Base-by-base conservation (phyloP, 176 grass and related monocot species). In the Oryza coarctata region DNA sequence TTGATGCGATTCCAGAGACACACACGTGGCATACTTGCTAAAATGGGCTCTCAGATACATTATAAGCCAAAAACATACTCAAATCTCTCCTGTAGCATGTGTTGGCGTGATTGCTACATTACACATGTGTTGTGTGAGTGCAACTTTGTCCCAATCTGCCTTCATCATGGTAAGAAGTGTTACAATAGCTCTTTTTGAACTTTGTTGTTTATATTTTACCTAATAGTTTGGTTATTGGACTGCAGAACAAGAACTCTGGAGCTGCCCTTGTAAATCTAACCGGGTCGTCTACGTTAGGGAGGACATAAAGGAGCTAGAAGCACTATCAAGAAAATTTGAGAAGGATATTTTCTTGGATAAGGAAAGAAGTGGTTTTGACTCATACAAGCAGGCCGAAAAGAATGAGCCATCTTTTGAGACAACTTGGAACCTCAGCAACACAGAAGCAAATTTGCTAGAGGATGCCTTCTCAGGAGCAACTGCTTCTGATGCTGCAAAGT, bases 41-140 rank as follows among this genome's bases (percentile, higher is more conserved):
- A 93, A 82, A 86, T 85, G 76, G 97, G 87, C 45, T 79, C 87
- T 80, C 93, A 82, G 41, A 81, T 90, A 82, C 80, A 73, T 83
- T 79, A 88, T 38, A 91, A 91, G 67, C 32, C 72, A 34, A 79
- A 90, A 76, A 22, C 30, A 1, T 76, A 83, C 71, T 44, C 79
- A 14, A 80, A 86, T 65, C 61, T 96, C 52, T 73, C 82, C 0
- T 99, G 97, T 87, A 87, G 91, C 73, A 86, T 99, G 41, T 99
- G 97, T 62, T 80, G 87, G 61, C 88, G 91, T 77, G 93, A 94
- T 83, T 99, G 97, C 84, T 95, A 95, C 43, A 55, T 96, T 40
- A 85, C 89, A 70, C 85, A 95, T 62, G 90, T 99, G 61, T 71
- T 62, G 55, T 99, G 97, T 63, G 71, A 85, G 74, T 99, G 97